Conservation (phyloP, 2,329 filamentous ascomycete species). For the Ascochyta koolunga region DNA sequence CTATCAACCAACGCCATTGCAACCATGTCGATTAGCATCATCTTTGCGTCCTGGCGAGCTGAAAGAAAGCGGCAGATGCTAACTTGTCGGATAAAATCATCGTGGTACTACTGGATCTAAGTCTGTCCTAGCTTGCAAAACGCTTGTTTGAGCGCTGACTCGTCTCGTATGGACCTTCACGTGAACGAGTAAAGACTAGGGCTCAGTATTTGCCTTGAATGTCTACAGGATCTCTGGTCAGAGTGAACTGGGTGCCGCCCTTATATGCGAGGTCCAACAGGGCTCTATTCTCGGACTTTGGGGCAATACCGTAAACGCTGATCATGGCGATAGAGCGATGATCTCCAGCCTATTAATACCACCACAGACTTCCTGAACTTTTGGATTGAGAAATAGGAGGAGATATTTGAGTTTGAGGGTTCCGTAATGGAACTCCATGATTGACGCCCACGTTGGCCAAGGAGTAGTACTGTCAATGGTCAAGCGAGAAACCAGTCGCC, state of each 20-base stretch:
- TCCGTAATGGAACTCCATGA: slow-evolving; percentile 9
- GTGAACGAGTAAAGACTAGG: slow-evolving; percentile 14
- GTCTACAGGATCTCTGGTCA: not conserved
- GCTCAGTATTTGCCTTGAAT: slow-evolving; percentile 5
- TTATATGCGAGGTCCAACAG: slow-evolving; percentile 8
- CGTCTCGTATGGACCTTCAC: slow-evolving; percentile 13
- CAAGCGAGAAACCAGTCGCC: slow-evolving; percentile 25
- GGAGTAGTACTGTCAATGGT: slow-evolving; percentile 18
- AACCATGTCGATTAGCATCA: slow-evolving; percentile 10
- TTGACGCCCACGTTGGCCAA: slow-evolving; percentile 15
- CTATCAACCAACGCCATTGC: slow-evolving; percentile 9
- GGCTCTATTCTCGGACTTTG: slow-evolving; percentile 28
- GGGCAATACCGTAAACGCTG: slow-evolving; percentile 29
- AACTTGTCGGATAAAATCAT: not conserved
- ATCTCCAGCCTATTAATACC: slow-evolving; percentile 21
- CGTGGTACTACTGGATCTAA: not conserved
- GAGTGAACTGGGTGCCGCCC: not conserved
- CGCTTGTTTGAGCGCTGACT: slow-evolving; percentile 19
- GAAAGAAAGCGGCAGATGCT: not conserved
- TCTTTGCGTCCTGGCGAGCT: slow-evolving; percentile 5
- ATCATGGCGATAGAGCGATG: slow-evolving; percentile 22
- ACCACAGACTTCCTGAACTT: not conserved
- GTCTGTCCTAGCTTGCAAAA: slow-evolving; percentile 3
- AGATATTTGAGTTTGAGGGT: slow-evolving; percentile 5
- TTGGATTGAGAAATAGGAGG: not conserved